A percentile compares a stretch with the other conserved stretches of the same genome.
Conservation (phyloP, 257 asterid species). For the Ophiorrhiza pumila region DNA sequence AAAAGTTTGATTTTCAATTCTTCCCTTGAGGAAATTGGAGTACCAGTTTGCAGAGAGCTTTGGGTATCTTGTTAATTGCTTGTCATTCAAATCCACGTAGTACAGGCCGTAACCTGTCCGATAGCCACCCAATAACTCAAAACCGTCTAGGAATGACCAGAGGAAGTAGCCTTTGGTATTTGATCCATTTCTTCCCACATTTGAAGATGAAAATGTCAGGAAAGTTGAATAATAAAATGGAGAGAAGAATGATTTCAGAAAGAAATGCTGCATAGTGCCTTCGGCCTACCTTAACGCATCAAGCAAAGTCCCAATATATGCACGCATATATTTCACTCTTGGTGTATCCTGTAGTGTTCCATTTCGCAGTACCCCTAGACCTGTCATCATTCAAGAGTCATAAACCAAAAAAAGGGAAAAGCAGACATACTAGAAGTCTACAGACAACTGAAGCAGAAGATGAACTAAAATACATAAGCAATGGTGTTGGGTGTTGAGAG, state of each 20-base stretch:
- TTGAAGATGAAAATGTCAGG: neutral
- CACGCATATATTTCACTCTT: constrained; percentile 23
- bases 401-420: neutral
- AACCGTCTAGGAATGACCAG: constrained; percentile 60
- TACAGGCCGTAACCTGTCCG: constrained; percentile 33
- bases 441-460: neutral
- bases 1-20: neutral
- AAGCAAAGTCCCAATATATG: constrained; percentile 22
- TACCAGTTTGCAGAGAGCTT: constrained; percentile 52
- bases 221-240: neutral
- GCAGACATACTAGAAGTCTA: no score
- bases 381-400: constrained; percentile 13
- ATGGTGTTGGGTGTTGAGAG: neutral
- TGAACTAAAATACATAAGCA: neutral
- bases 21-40: constrained; percentile 43
- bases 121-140: constrained; percentile 47
- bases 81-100: constrained; percentile 58
- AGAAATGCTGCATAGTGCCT: neutral
- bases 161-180: constrained; percentile 48
- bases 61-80: constrained; percentile 35
- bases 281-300: constrained; percentile 30
- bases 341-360: constrained; percentile 21
- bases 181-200: constrained; percentile 46
- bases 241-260: neutral
- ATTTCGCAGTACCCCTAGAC: constrained; percentile 11